Evolutionary conservation across 768 basidiomycete species (phyloP).

Genomic region (Boletus rex-veris): DNA sequence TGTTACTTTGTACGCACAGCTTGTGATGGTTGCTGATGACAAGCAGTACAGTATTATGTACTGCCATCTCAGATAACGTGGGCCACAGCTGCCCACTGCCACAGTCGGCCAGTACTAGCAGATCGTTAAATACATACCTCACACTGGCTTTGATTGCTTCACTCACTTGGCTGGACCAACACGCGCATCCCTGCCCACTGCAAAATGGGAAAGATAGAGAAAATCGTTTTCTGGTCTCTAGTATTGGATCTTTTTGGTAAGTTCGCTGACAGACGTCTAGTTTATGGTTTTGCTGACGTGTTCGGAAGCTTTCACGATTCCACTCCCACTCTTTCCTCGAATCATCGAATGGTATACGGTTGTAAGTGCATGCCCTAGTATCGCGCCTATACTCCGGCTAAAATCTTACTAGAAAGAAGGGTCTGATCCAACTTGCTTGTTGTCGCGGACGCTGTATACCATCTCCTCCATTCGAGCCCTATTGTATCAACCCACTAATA

Average conservation of each 20-base stretch:
- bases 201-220: constrained; percentile 66
- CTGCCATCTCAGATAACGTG: too few species aligned
- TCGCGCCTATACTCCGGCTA: neutral
- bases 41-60: too few species aligned
- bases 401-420: constrained; percentile 57
- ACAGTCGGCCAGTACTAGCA: too few species aligned
- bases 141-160: neutral
- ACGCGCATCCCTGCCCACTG: neutral
- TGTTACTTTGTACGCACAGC: too few species aligned
- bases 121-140: too few species aligned
- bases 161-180: neutral
- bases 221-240: constrained; percentile 84
- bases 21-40: too few species aligned
- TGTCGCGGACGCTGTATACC: constrained; percentile 64
- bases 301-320: constrained; percentile 80
- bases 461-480: constrained; percentile 65
- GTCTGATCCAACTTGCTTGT: constrained; percentile 63
- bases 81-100: too few species aligned
- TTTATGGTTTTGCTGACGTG: constrained; percentile 9
- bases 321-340: constrained; percentile 97
- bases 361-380: constrained; percentile 36
- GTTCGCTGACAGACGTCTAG: constrained; percentile 16
- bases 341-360: constrained; percentile 89
- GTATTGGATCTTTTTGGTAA: constrained; percentile 81
- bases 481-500: constrained; percentile 55